Evolutionary conservation across 768 basidiomycete species (phyloP).

Genomic region (Lyophyllum decastes): DNA sequence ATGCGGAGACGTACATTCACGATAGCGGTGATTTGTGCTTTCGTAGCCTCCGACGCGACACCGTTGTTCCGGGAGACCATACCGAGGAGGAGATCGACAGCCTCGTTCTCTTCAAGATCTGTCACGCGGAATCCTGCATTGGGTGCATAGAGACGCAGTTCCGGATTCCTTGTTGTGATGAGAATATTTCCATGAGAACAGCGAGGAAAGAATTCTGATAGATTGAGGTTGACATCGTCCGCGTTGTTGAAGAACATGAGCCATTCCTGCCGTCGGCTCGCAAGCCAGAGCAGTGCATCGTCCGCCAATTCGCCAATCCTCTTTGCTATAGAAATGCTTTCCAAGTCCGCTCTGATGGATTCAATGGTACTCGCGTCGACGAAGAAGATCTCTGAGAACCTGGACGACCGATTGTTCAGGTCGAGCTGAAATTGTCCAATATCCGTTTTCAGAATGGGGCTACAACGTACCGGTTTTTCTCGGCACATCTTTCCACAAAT

Average conservation of each 20-base stretch:
- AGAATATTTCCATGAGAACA: conserved; percentile 9
- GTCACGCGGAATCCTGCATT: neutral
- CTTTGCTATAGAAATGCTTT: neutral
- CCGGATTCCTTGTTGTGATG: conserved; percentile 1
- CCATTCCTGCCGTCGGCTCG: neutral
- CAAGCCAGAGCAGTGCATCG: neutral
- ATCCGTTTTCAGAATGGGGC: no score
- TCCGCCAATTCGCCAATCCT: neutral
- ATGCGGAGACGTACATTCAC: no score
- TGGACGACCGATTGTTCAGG: neutral
- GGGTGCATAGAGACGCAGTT: neutral
- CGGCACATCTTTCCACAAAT: neutral
- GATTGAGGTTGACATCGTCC: neutral
- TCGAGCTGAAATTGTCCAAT: neutral
- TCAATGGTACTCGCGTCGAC: no score
- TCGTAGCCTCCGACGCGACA: no score
- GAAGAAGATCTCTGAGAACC: neutral
- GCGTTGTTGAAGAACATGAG: conserved; percentile 1
- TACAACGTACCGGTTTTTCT: neutral
- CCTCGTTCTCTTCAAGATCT: neutral
- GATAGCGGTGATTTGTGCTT: no score
- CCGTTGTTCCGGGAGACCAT: no score
- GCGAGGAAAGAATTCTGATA: neutral
- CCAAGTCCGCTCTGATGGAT: neutral
- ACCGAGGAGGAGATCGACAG: neutral